Base-by-base conservation (phyloP, 208 protist genomes). In the Entamoeba histolytica region DNA sequence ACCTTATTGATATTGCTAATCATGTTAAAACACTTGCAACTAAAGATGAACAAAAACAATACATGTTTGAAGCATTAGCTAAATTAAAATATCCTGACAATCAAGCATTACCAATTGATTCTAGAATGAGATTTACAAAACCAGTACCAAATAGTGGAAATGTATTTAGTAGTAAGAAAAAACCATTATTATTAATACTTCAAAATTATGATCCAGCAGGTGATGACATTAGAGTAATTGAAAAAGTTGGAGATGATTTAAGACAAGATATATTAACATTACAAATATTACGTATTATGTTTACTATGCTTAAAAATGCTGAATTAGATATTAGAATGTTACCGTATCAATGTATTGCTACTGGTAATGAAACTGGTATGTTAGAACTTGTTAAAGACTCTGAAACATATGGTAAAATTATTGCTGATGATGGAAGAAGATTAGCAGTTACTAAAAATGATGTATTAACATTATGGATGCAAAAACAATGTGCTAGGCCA, bases 311-410 rank as follows among this genome's bases (percentile, higher is more conserved):
- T 95, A 55, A 92, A 49, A 8, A 91, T 15, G 19, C 96, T 3
- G 94, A 93, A 47, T 49, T 96, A 3, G 94, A 95, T 55, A 51
- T 96, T 28, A 93, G 92, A 47, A 93, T 96, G 69, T 94, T 73
- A 19, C 49, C 94, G 7, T 97, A 97, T 92, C 92, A 92, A 15
- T 96, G 94, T 94, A 94, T 97, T 52, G 93, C 96, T 5, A 97
- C 96, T 28, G 96, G 96, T n/a, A 94, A 96, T 51, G 69, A 93
- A 49, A 93, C 95, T 49, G 96, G 96, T 50, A 95, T 97, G 93
- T 95, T 97, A n/a, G 96, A 97, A 91, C 93, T 97, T 17, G 96
- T 97, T 28, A 44, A 93, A n/a, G 95, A 96, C 49, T 92, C 95
- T 23, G 93, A 96, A 49, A 97, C 96, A 8, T 94, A 94, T 51